phyloP scores from a whole-genome alignment of 305 asterid species.

The Petunia hybrid region DNA sequence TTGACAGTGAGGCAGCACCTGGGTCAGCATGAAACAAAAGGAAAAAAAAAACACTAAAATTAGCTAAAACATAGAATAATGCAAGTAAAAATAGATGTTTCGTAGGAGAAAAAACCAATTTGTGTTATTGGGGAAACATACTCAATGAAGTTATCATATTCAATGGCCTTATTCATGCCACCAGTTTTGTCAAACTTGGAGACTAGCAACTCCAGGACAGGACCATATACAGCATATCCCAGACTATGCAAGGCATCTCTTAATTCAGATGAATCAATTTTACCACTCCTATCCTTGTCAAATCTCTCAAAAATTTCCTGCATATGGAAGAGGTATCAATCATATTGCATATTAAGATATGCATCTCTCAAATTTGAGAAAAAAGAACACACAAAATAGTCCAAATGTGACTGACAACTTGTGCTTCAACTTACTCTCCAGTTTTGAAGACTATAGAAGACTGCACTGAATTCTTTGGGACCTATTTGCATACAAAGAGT shows the following conservation, averaged over 20 bases:
- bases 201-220: constrained; percentile 73
- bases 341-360: constrained; percentile 27
- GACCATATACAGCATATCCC: constrained; percentile 78
- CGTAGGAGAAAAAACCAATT: neutral
- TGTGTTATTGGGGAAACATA: constrained; percentile 43
- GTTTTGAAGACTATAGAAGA: constrained; percentile 84
- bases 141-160: constrained; percentile 94
- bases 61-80: neutral
- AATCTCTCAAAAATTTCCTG: constrained; percentile 81
- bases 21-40: constrained; percentile 37
- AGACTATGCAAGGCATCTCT: constrained; percentile 84
- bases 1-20: constrained; percentile 98
- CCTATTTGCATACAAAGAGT: constrained; percentile 51
- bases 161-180: constrained; percentile 80
- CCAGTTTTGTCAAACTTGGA: constrained; percentile 89
- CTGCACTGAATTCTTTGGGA: constrained; percentile 82
- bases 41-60: constrained; percentile 29
- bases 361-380: neutral
- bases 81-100: neutral
- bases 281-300: constrained; percentile 85
- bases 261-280: constrained; percentile 73
- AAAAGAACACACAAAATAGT: neutral
- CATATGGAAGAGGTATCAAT: constrained; percentile 20
- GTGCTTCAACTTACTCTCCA: constrained; percentile 76
- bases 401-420: neutral